Base-by-base conservation (phyloP, 805 yeast species). In the Brettanomyces nanus region DNA sequence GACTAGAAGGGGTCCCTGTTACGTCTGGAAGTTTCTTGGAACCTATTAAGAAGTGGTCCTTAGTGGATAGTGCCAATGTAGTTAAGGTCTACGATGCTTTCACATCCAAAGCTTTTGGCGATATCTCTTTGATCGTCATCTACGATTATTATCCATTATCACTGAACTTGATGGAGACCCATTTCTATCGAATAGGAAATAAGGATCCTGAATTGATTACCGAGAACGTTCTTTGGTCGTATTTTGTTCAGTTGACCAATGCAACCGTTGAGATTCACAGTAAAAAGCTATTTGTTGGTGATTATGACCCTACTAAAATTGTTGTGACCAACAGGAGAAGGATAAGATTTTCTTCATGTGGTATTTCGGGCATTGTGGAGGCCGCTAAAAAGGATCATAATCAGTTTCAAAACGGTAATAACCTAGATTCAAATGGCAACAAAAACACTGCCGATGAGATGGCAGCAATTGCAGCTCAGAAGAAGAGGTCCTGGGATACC, bases 141-240 rank as follows among this genome's bases (percentile, higher is more conserved):
- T 85, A 86, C 59, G 97, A 90, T 53, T 92, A 77, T 56, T 84
- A 72, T 57, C 97, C 98, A 19, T 66, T 76, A 43, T 71, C 95
- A 1, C 64, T 65, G 39, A 83, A 95, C 1, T 62, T 90, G 34
- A 63, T 67, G 40, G 95, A 86, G 43, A 67, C 70, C 15, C 92
- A 85, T 61, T 67, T 77, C 46, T 34, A 62, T 71, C 31, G 65
- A 51, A 39, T 51, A 54, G 51, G 64, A 57, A 45, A 57, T 54
- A 54, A 50, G 20, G 58, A 59, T 28, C 65, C 69, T 4, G 73
- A 68, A 43, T 68, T 71, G 19, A 65, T 84, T 3, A 76, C 80
- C 0, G 87, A 80, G 52, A 73, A 75, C 6, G 53, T 74, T 9
- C 58, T 90, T 33, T 86, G 97, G 96, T 61, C 65, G 25, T 85